A percentile compares a stretch with the other conserved stretches of the same genome.
These are phyloP conservation scores for Tuber calosporum DNA, from an alignment of 495 filamentous ascomycete species.

Conservation along the genomic window DNA sequence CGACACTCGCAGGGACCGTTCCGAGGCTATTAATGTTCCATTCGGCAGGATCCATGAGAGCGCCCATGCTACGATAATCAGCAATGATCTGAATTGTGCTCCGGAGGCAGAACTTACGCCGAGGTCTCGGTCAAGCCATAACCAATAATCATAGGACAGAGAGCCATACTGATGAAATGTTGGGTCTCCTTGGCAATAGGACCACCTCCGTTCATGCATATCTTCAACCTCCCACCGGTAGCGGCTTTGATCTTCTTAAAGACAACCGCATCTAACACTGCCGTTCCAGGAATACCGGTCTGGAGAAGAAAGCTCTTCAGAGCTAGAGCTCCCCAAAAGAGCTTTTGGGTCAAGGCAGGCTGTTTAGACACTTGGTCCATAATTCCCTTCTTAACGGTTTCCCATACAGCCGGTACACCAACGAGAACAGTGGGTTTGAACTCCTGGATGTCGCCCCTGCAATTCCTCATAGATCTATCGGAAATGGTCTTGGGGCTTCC, in stretches of 20 bases:
- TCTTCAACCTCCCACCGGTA: slow-evolving; percentile 70
- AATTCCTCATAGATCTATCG: slow-evolving; percentile 82
- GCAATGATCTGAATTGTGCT: background rate
- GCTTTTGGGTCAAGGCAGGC: slow-evolving; percentile 63
- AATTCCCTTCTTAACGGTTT: slow-evolving; percentile 96
- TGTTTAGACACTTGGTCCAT: slow-evolving; percentile 73
- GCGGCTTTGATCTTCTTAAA: slow-evolving; percentile 91
- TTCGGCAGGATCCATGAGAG: slow-evolving; percentile 77
- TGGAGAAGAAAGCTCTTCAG: slow-evolving; percentile 74
- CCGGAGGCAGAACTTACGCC: slow-evolving; percentile 45
- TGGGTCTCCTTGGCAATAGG: slow-evolving; percentile 82
- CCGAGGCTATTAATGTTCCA: slow-evolving; percentile 82
- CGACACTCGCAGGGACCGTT: slow-evolving; percentile 68
- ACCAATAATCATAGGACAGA: slow-evolving; percentile 79
- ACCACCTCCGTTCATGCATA: slow-evolving; percentile 81
- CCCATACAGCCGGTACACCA: slow-evolving; percentile 97
- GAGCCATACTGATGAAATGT: slow-evolving; percentile 78
- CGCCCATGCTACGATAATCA: slow-evolving; percentile 58
- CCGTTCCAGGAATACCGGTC: slow-evolving; percentile 67
- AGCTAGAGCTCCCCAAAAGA: slow-evolving; percentile 89
- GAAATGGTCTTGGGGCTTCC: slow-evolving; percentile 89
- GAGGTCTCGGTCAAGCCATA: slow-evolving; percentile 89
- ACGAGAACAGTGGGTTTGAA: slow-evolving; percentile 86
- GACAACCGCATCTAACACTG: slow-evolving; percentile 63
- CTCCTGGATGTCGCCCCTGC: slow-evolving; percentile 90